Base-by-base conservation (phyloP, 495 filamentous ascomycete genomes). In the Neurospora sp. region DNA sequence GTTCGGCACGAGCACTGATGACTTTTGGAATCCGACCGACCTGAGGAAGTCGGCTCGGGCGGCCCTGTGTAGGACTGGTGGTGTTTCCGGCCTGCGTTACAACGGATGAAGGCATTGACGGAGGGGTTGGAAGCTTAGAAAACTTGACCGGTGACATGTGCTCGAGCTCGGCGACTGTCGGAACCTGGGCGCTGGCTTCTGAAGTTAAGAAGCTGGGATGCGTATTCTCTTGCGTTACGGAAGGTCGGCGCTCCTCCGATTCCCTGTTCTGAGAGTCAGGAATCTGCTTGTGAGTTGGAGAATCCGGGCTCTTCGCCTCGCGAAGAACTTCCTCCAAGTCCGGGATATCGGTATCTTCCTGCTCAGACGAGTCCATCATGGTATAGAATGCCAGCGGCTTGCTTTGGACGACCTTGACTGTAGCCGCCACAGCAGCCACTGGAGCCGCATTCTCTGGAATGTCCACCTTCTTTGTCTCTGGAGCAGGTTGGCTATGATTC, bases 11-110 rank as follows among this genome's bases (percentile, higher is more conserved):
- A 72, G 91, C 91, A 48, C 91, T 94, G 42, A 95, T 88, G 12
- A 98, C 93, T 75, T 90, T 90, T 27, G 95, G 95, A 73, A 98
- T 98, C 11, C 95, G 91, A 14, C 94, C 95, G 71, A 98, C 90
- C 76, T 94, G 94, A 44, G 90, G 88, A 38, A 97, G 83, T 72
- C 86, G 81, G 73, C 83, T 85, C 9, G 82, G 83, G 11, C 83
- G 82, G 16, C 72, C 75, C 38, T 73, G 69, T 75, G 73, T 1
- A 48, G 69, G 10, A 72, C 44, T 41, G 77, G 31, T 69, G 69
- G 42, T 42, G 66, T 9, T 41, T 40, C 70, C 39, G 11, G 40
- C n/a, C 2, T 71, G 46, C 35, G 42, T 20, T 46, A 68, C 3
- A 9, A 71, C 59, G 18, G 69, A 38, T 20, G 40, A 42, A 16